Conservation (phyloP, 805 yeast species). For the Saccharomycopsis sp. region DNA sequence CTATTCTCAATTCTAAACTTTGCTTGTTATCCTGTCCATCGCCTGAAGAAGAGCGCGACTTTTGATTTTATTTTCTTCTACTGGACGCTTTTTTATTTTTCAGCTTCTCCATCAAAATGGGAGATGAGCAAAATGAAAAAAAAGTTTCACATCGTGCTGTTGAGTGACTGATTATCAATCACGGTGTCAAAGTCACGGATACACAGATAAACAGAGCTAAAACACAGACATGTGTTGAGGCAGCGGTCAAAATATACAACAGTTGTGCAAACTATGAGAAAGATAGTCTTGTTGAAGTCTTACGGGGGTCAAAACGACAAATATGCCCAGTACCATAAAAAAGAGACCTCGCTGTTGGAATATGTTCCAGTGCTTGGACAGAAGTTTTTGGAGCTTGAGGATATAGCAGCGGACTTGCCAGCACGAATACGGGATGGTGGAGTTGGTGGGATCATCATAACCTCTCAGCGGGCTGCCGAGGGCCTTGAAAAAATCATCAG, state of each 20-base stretch:
- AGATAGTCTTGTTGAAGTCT: slow-evolving; percentile 1
- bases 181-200: background rate
- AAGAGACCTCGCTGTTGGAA: background rate
- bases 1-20: too few relatives aligned
- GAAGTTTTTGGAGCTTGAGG: background rate
- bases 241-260: background rate
- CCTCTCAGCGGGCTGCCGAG: slow-evolving; percentile 91
- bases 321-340: background rate
- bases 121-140: background rate
- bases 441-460: slow-evolving; percentile 51
- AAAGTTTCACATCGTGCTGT: background rate
- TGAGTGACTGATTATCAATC: background rate
- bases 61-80: background rate
- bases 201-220: background rate
- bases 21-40: too few relatives aligned
- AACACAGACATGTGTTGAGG: background rate
- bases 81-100: slow-evolving; percentile 1
- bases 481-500: slow-evolving; percentile 47
- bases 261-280: background rate
- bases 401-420: background rate
- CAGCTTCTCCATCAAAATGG: background rate
- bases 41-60: too few relatives aligned
- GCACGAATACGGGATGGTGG: background rate
- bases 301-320: background rate
- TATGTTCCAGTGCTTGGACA: background rate